Percentiles rank a stretch among this genome's conserved stretches.
Conservation (phyloP, 1,139 yeast genomes). For the Sugiyamaella paludigena region DNA sequence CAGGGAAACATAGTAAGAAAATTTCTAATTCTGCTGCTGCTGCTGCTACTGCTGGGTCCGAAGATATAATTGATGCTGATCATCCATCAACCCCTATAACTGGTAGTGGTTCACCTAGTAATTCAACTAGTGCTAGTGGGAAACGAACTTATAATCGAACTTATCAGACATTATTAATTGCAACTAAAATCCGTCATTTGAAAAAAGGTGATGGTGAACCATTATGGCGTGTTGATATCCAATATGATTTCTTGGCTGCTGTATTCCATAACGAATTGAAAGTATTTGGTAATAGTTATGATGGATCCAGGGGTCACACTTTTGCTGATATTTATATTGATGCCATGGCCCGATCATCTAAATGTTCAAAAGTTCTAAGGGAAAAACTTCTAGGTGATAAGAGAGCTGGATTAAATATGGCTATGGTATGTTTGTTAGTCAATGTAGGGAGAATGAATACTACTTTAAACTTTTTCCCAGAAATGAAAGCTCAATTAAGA, state of each 20-base stretch:
- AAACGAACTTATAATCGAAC: slow-evolving; percentile 23
- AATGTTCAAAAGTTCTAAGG: slow-evolving; percentile 77
- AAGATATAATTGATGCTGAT: no score
- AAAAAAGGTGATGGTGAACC: slow-evolving; percentile 93
- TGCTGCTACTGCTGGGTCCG: not conserved
- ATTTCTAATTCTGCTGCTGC: not conserved
- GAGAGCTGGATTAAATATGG: slow-evolving; percentile 64
- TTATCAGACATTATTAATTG: slow-evolving; percentile 33
- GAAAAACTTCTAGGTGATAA: slow-evolving; percentile 70
- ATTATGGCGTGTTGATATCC: slow-evolving; percentile 84
- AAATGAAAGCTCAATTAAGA: slow-evolving; percentile 88
- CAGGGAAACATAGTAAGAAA: not conserved
- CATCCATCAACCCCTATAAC: no score
- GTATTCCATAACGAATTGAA: slow-evolving; percentile 61
- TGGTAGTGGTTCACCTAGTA: not conserved
- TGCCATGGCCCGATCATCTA: slow-evolving; percentile 77
- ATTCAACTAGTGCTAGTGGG: not conserved
- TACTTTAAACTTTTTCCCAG: slow-evolving; percentile 92
- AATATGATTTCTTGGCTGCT: slow-evolving; percentile 68
- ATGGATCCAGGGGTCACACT: slow-evolving; percentile 42
- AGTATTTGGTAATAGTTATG: slow-evolving; percentile 66
- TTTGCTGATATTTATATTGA: slow-evolving; percentile 85
- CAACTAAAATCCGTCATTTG: slow-evolving; percentile 58
- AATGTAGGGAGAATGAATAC: slow-evolving; percentile 94
- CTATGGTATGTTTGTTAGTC: slow-evolving; percentile 80